Percentiles rank a stretch among this genome's conserved stretches.
These are phyloP conservation scores for Trypethelium eluteriae DNA, from an alignment of 495 filamentous ascomycete species.

Conservation along the genomic window DNA sequence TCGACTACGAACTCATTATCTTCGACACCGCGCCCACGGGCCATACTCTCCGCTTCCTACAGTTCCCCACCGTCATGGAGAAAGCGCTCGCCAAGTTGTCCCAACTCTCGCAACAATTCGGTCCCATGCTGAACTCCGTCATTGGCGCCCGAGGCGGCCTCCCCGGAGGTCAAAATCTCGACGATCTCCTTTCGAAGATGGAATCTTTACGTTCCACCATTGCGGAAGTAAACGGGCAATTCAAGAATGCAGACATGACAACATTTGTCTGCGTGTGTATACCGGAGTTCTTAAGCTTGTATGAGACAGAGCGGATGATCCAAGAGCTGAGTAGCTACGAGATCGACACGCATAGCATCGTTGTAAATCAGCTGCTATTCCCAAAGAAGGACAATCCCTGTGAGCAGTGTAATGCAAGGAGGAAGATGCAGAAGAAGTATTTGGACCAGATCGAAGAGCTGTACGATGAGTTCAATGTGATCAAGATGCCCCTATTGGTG, in stretches of 20 bases:
- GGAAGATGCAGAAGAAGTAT: slow-evolving; percentile 99
- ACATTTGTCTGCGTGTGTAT: slow-evolving; percentile 99
- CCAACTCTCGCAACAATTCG: slow-evolving; percentile 87
- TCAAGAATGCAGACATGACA: slow-evolving; percentile 92
- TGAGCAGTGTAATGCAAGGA: slow-evolving; percentile 88
- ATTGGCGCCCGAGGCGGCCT: slow-evolving; percentile 74
- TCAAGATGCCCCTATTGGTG: slow-evolving; percentile 90
- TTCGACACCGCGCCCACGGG: slow-evolving; percentile 99
- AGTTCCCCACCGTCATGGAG: slow-evolving; percentile 96
- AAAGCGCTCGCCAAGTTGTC: slow-evolving; percentile 96
- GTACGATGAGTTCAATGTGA: slow-evolving; percentile 98
- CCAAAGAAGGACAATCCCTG: slow-evolving; percentile 78
- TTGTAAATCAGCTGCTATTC: slow-evolving; percentile 96
- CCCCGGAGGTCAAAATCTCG: slow-evolving; percentile 83
- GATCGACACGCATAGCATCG: slow-evolving; percentile 95
- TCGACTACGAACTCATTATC: slow-evolving; percentile 96
- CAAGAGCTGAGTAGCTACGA: slow-evolving; percentile 88
- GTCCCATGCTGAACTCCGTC: slow-evolving; percentile 89
- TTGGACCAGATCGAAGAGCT: slow-evolving; percentile 97
- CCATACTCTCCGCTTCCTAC: slow-evolving; percentile 96
- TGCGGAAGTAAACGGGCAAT: slow-evolving; percentile 90
- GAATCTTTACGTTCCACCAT: slow-evolving; percentile 89
- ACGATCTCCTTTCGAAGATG: slow-evolving; percentile 88
- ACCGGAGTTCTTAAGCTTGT: slow-evolving; percentile 91
- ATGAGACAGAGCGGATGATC: slow-evolving; percentile 99